Conservation (phyloP, 345 rosid genomes). For the Erodium maritimum region DNA sequence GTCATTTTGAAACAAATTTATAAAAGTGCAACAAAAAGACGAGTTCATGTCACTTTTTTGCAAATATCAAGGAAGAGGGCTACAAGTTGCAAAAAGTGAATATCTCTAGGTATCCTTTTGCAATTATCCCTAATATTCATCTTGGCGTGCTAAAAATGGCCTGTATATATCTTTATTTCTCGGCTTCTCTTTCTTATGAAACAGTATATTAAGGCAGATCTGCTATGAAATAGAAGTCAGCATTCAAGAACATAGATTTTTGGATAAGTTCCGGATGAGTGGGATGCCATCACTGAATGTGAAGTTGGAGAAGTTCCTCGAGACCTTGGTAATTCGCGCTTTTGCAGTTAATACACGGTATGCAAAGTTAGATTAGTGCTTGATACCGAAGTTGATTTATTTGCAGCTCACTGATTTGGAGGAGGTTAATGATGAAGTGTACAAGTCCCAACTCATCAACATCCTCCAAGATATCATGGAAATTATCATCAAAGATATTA, state of each 20-base stretch:
- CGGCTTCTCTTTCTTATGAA: constrained; percentile 8
- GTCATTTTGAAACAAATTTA: too few relatives aligned
- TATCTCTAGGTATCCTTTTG: too few relatives aligned
- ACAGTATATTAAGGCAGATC: constrained; percentile 49
- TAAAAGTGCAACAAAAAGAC: too few relatives aligned
- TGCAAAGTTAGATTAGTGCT: not conserved
- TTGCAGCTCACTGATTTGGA: constrained; percentile 41
- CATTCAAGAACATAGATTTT: constrained; percentile 35
- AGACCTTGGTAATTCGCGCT: constrained; percentile 40
- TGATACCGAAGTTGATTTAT: constrained; percentile 4
- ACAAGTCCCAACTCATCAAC: constrained; percentile 68
- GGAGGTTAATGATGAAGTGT: constrained; percentile 16
- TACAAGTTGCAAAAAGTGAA: too few relatives aligned
- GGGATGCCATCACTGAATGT: constrained; percentile 70
- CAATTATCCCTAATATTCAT: too few relatives aligned
- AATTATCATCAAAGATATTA: constrained; percentile 64
- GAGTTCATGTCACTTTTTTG: too few relatives aligned
- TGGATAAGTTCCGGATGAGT: constrained; percentile 50
- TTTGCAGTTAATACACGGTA: not conserved
- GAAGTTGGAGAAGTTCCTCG: constrained; percentile 66
- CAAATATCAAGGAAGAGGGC: too few relatives aligned
- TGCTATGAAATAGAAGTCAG: constrained; percentile 40
- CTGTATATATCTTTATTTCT: not conserved
- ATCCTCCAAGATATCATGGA: constrained; percentile 89
- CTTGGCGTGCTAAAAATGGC: too few relatives aligned